Base-by-base conservation (phyloP, 202 grass and related monocot genomes). In the Carex arenaria region DNA sequence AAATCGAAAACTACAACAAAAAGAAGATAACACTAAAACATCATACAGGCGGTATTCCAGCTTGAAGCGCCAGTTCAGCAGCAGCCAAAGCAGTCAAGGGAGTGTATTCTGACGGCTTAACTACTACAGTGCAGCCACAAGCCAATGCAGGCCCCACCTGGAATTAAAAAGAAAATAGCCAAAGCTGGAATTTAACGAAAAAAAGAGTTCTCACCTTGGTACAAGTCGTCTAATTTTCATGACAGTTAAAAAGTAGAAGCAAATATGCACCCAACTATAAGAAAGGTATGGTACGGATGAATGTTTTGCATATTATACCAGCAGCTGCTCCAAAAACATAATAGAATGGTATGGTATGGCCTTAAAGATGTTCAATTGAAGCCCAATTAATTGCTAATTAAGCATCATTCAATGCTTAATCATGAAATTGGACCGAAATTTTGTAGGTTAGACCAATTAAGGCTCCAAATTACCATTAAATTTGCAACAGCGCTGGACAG, bases 81-180 rank as follows among this genome's bases (percentile, higher is more conserved):
- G 95, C 95, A 86, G 95, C 95, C 83, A 98, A 85, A 82, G 95
- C 95, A 84, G 93, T 98, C 72, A 98, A 85, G 72, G 95, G 95
- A 82, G 95, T 98, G 84, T 89, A 98, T 82, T 98, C 95, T 79
- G 95, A 98, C 78, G 93, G 93, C 77, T 98, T 98, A 80, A 95
- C 96, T 86, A 98, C 85, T 81, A 90, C 96, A 19, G 93, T 95
- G 88, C 93, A 95, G 51, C 96, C 96, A 92, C 85, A 92, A n/a
- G 96, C 96, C 76, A 98, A 84, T 90, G 96, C 96, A 78, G 96
- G 96, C n/a, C 96, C 96, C 88, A 98, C 96, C 96, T 98, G 81
- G 12, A 15, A 70, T 84, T 74, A 59, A 6, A 54, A 79, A 56
- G 43, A 60, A 77, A 61, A 87, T 45, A 69, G 71, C 8, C 26